A percentile compares a stretch with the other conserved stretches of the same genome.
Conservation (phyloP, 176 grass and related monocot species). For the Rhynchospora pubera region DNA sequence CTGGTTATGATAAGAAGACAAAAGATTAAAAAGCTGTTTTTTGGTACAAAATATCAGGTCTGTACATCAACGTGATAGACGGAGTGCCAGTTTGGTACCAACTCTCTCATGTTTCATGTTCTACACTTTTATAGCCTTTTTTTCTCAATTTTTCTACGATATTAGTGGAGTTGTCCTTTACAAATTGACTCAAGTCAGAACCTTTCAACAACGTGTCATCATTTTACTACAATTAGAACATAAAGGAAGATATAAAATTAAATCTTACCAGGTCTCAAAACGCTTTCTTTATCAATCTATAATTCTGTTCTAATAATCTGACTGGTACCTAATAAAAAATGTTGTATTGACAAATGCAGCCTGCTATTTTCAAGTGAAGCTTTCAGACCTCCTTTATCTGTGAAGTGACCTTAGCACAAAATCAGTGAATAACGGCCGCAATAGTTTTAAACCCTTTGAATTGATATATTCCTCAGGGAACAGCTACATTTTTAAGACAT, state of each 20-base stretch:
- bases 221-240: background rate
- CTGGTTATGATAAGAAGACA: background rate
- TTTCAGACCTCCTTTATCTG: too few species aligned
- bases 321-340: constrained; percentile 72
- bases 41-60: background rate
- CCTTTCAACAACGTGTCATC: background rate
- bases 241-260: background rate
- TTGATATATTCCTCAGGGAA: too few species aligned
- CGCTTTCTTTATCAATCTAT: constrained; percentile 70
- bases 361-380: constrained; percentile 44
- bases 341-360: constrained; percentile 89
- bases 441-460: too few species aligned
- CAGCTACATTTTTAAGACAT: too few species aligned
- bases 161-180: background rate
- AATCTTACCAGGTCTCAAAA: constrained; percentile 57
- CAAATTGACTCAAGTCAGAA: background rate
- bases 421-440: too few species aligned
- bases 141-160: background rate
- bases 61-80: background rate
- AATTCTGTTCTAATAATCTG: constrained; percentile 86
- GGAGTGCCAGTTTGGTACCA: background rate
- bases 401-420: too few species aligned
- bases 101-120: background rate
- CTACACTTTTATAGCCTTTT: background rate
- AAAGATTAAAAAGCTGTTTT: background rate